These are phyloP conservation scores for Termitomyces sp. DNA, from an alignment of 768 basidiomycete genomes.

Conservation along the genomic window DNA sequence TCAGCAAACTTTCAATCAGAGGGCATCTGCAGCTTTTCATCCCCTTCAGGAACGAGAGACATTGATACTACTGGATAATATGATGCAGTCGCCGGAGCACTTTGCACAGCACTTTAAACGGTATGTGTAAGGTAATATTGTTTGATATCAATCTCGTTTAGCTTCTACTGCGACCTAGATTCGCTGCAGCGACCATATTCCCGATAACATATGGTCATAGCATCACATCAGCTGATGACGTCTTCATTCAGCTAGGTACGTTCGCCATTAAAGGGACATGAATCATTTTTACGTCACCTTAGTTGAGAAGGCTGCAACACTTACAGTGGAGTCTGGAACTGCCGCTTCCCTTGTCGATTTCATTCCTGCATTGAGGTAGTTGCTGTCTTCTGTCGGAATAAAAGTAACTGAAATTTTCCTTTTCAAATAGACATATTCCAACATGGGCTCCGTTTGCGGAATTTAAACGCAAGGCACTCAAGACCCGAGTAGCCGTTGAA, in stretches of 20 bases:
- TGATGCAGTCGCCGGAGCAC: conserved; percentile 30
- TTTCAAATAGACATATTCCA: conserved; percentile 33
- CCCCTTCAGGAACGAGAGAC: conserved; percentile 39
- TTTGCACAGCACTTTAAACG: conserved; percentile 39
- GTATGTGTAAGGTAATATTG: conserved; percentile 14
- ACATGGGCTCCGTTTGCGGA: conserved; percentile 43
- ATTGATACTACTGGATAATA: conserved; percentile 31
- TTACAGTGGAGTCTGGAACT: conserved; percentile 40
- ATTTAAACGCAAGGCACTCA: conserved; percentile 39
- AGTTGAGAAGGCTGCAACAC: conserved; percentile 41
- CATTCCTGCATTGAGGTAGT: conserved; percentile 38
- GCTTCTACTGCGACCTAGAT: conserved; percentile 22
- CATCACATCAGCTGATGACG: conserved; percentile 37
- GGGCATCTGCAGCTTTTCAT: conserved; percentile 29
- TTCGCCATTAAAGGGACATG: conserved; percentile 7
- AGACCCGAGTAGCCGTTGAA: conserved; percentile 37
- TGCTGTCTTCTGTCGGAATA: not conserved
- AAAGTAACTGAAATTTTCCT: not conserved
- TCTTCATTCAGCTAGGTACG: conserved; percentile 35
- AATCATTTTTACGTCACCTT: conserved; percentile 5
- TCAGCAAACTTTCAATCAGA: conserved; percentile 42
- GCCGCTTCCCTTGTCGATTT: conserved; percentile 45
- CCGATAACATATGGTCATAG: conserved; percentile 44
- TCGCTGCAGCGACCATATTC: conserved; percentile 40
- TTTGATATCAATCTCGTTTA: not conserved